Evolutionary conservation across 345 rosid species (phyloP).

Genomic region (Eucalyptus curtisii): DNA sequence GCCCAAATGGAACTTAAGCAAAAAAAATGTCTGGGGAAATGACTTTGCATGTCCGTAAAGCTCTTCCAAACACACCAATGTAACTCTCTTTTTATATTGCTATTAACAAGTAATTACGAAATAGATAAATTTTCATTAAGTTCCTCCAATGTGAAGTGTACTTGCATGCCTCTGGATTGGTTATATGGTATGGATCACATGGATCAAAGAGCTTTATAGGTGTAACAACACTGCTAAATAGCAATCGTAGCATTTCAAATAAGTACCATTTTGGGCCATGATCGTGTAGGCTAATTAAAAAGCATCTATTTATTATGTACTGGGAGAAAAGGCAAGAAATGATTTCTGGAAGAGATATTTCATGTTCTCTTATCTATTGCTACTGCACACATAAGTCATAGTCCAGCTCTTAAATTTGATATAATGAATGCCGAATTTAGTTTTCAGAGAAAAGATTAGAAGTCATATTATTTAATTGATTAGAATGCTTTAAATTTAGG

Average conservation of each 20-base stretch:
- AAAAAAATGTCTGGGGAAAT: background rate
- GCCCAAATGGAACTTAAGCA: no score
- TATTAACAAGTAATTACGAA: background rate
- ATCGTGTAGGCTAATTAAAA: background rate
- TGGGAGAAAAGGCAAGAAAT: no score
- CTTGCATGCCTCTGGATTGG: background rate
- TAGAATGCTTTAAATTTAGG: no score
- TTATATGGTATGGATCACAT: background rate
- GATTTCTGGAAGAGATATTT: no score
- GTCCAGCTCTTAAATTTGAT: no score
- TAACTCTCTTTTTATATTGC: background rate
- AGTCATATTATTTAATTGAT: no score
- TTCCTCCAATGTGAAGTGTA: background rate
- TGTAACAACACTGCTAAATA: background rate
- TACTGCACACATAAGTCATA: no score
- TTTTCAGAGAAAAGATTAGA: no score
- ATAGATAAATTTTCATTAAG: background rate
- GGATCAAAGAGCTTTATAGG: background rate
- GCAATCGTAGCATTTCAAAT: background rate
- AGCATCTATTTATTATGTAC: background rate
- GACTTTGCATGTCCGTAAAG: background rate
- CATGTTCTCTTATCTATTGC: no score
- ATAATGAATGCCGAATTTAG: no score
- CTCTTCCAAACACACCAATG: background rate
- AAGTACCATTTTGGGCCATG: background rate